These are phyloP conservation scores for Pseudozyma pruni DNA, from an alignment of 1,284 basidiomycete genomes.

Conservation along the genomic window DNA sequence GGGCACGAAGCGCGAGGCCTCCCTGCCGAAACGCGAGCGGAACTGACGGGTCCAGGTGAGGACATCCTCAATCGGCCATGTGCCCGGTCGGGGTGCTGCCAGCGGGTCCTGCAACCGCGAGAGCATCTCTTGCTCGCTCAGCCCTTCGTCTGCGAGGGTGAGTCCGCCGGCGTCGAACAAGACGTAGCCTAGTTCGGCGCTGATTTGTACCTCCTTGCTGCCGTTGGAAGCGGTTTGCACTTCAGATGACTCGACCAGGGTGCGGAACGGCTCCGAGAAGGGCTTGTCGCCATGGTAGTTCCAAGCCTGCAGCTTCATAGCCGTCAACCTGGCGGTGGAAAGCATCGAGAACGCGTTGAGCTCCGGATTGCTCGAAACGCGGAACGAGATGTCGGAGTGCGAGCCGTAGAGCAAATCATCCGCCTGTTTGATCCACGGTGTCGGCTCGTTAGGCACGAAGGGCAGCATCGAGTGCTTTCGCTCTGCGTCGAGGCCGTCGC, in stretches of 20 bases:
- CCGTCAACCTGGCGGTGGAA: conserved; percentile 7
- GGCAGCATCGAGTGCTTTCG: conserved; percentile 42
- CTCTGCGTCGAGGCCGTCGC: conserved; percentile 1
- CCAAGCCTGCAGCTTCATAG: conserved; percentile 30
- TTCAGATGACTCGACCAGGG: conserved; percentile 5
- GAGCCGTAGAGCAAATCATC: conserved; percentile 34
- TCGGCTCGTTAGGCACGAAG: conserved; percentile 41
- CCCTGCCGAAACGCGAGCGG: conserved; percentile 24
- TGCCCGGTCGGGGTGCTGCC: conserved; percentile 28
- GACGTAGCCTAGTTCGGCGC: conserved; percentile 33
- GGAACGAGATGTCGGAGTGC: conserved; percentile 27
- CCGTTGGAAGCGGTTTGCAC: neutral
- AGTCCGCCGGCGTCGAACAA: conserved; percentile 24
- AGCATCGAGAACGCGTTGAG: conserved; percentile 21
- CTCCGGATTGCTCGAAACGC: conserved; percentile 26
- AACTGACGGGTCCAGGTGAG: conserved; percentile 29
- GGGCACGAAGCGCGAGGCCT: conserved; percentile 38
- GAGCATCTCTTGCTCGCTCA: conserved; percentile 25
- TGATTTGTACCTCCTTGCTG: conserved; percentile 12
- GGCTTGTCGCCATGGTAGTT: conserved; percentile 6
- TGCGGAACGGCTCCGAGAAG: conserved; percentile 21
- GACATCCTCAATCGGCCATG: conserved; percentile 27
- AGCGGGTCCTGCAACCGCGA: conserved; percentile 33
- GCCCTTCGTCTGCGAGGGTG: conserved; percentile 25
- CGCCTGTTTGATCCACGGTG: conserved; percentile 35